Evolutionary conservation across 2,329 filamentous ascomycete species (phyloP), one percentile per base, ranked within the genome.

Genomic region (Monilinia laxa): DNA sequence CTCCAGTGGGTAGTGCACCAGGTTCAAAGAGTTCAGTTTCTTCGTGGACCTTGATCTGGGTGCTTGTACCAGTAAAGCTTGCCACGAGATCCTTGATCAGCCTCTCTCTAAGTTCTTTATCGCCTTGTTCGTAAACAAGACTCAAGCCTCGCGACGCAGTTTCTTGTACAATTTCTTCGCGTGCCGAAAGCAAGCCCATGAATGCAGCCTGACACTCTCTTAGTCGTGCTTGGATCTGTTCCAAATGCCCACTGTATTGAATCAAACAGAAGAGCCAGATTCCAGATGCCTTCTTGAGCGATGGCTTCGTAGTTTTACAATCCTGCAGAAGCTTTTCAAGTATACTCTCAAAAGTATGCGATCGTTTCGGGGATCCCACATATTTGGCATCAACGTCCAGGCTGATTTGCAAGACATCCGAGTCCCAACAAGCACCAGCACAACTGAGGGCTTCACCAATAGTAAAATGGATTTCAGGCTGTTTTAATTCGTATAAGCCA

Each of bases 231-330:
- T 96, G 91, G 6, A 98, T 84, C 70, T 91, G 86, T 4, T 81
- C 76, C n/a, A 92, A 80, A 70, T 93, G 88, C 0, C 92, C 92
- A 75, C 93, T 96, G 77, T 95, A 93, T 75, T 97, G 93, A 11
- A 98, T 88, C 3, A 98, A 80, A 74, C 90, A 96, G 68, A 98
- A 88, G 0, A 98, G 84, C 95, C 95, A 98, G 72, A 99, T 96
- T 0, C 93, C 93, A 0, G 93, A 94, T 3, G 94, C 93, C 76
- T 97, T 97, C 72, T 93, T 88, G 5, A 97, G 81, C 0, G 93
- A 90, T 0, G 95, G 95, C 74, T 97, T 97, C 0, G 92, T 92
- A 11, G 89, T 87, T 73, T 90, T 89, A 79, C 90, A 95, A 73
- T 95, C 90, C 2, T 81, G 80, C 57, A 98, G 82, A 2, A 96